These are phyloP conservation scores for Marasmius fiardii DNA, from an alignment of 1,284 basidiomycete genomes.

Conservation along the genomic window DNA sequence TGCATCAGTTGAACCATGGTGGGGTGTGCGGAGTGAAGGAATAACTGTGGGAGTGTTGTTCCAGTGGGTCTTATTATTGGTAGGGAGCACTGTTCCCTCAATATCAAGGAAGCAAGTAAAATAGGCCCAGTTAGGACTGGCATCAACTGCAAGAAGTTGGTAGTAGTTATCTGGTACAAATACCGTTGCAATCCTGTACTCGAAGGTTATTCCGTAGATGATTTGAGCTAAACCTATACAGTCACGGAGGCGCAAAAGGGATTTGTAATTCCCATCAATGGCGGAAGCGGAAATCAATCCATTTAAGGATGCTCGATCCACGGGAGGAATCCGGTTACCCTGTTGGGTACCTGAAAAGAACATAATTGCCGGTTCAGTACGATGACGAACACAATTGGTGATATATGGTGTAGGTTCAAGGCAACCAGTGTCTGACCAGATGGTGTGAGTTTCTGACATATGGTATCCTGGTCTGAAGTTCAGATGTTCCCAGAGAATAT, in stretches of 20 bases:
- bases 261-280: not conserved
- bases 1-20: not conserved
- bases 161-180: not conserved
- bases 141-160: not conserved
- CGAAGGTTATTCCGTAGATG: not conserved
- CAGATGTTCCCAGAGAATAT: not conserved
- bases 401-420: not conserved
- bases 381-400: not conserved
- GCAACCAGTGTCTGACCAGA: not conserved
- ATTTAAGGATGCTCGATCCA: not conserved
- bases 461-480: not conserved
- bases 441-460: not conserved
- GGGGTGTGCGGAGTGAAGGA: not conserved
- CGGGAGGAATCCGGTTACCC: not conserved
- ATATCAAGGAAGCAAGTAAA: not conserved
- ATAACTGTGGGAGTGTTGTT: not conserved
- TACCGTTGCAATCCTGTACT: not conserved
- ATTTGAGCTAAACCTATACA: not conserved
- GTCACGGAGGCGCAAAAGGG: not conserved
- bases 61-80: not conserved
- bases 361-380: not conserved
- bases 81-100: not conserved
- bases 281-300: not conserved
- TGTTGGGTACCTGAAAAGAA: not conserved
- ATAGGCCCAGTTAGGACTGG: not conserved